These are phyloP conservation scores for Pyricularia pennisetigena DNA, from an alignment of 2,329 filamentous ascomycete species.

Conservation along the genomic window DNA sequence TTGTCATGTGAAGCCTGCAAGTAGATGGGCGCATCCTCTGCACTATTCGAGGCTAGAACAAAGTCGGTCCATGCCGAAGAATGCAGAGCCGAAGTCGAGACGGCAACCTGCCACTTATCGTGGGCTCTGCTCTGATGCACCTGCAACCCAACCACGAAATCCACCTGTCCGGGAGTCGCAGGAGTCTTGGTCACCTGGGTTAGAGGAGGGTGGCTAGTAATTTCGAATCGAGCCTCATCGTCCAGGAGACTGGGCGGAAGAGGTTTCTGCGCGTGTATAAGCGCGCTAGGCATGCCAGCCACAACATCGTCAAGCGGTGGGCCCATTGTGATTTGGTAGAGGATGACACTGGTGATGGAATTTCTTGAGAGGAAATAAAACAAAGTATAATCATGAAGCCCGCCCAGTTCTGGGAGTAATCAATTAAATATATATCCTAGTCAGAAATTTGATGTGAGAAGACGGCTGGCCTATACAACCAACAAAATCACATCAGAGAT, in stretches of 20 bases:
- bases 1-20: slow-evolving; percentile 32
- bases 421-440: not conserved
- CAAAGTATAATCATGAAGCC: not conserved
- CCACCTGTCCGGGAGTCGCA: slow-evolving; percentile 35
- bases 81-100: slow-evolving; percentile 52
- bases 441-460: not conserved
- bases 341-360: not conserved
- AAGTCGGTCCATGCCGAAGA: slow-evolving; percentile 46
- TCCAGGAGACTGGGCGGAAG: slow-evolving; percentile 11
- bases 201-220: slow-evolving; percentile 54
- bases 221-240: slow-evolving; percentile 25
- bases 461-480: not conserved
- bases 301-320: slow-evolving; percentile 21
- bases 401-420: not conserved
- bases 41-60: slow-evolving; percentile 17
- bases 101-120: slow-evolving; percentile 58
- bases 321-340: slow-evolving; percentile 8
- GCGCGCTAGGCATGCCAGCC: slow-evolving; percentile 23
- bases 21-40: slow-evolving; percentile 29
- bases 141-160: slow-evolving; percentile 62
- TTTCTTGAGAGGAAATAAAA: not conserved
- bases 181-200: slow-evolving; percentile 61
- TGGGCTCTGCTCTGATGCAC: slow-evolving; percentile 43
- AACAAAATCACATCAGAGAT: not conserved
- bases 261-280: slow-evolving; percentile 25